These are phyloP conservation scores for Eutrema salsugineum DNA, from an alignment of 441 rosid genomes.

Conservation along the genomic window DNA sequence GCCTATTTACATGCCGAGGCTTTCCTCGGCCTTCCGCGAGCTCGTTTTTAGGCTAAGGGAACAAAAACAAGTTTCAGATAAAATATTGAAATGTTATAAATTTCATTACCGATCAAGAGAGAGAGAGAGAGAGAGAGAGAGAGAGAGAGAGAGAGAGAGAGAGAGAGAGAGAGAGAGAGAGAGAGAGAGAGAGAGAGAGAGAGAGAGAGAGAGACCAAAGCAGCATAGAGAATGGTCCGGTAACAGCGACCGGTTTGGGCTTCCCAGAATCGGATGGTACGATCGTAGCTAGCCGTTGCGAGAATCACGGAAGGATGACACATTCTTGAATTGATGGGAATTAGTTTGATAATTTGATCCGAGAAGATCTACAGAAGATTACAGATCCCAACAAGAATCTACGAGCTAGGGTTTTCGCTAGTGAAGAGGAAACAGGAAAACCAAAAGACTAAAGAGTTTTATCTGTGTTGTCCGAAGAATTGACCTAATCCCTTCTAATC, in stretches of 20 bases:
- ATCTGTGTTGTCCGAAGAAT: not conserved
- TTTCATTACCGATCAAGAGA: not conserved
- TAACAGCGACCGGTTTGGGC: slow-evolving; percentile 83
- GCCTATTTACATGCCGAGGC: slow-evolving; percentile 77
- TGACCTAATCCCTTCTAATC: not conserved
- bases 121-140: not conserved
- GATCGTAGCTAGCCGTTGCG: slow-evolving; percentile 95
- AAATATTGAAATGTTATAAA: not conserved
- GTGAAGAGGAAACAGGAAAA: not conserved
- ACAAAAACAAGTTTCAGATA: not conserved
- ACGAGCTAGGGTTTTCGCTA: not conserved
- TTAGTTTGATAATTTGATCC: not conserved
- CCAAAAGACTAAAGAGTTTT: not conserved
- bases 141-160: no score
- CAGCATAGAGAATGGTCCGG: slow-evolving; percentile 81
- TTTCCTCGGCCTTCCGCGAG: not conserved
- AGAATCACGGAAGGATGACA: slow-evolving; percentile 79
- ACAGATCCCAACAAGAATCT: not conserved
- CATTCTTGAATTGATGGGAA: slow-evolving; percentile 34
- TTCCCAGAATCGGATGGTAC: slow-evolving; percentile 87
- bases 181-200: not conserved
- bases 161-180: no score
- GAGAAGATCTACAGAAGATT: not conserved
- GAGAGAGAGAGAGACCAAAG: slow-evolving; percentile 1
- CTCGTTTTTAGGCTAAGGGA: not conserved